These are phyloP conservation scores for Misopates orontium DNA, from an alignment of 257 asterid species.

Conservation along the genomic window DNA sequence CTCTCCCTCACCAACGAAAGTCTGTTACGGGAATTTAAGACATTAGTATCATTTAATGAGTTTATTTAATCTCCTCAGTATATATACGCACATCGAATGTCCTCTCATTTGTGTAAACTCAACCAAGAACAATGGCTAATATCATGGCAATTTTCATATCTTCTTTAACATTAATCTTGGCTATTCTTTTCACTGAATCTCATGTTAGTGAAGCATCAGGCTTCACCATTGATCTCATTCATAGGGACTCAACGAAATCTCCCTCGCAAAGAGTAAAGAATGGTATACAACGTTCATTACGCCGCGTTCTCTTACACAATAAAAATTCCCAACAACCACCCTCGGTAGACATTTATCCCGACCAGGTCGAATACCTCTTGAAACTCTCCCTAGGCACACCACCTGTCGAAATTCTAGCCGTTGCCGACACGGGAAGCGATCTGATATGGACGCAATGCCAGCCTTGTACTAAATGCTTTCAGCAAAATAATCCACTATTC, in stretches of 20 bases:
- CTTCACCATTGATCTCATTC: slow-evolving; percentile 49
- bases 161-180: slow-evolving; percentile 23
- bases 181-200: slow-evolving; percentile 14
- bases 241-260: slow-evolving; percentile 47
- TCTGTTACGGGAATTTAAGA: too few relatives aligned
- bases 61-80: too few relatives aligned
- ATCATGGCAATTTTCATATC: slow-evolving; percentile 24
- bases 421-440: slow-evolving; percentile 67
- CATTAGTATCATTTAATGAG: too few relatives aligned
- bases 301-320: too few relatives aligned
- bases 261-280: slow-evolving; percentile 33
- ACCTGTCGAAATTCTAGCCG: slow-evolving; percentile 40
- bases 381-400: slow-evolving; percentile 61
- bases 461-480: slow-evolving; percentile 52
- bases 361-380: slow-evolving; percentile 60
- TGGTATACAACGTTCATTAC: slow-evolving; percentile 45
- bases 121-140: background rate
- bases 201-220: slow-evolving; percentile 40
- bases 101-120: too few relatives aligned
- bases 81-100: too few relatives aligned
- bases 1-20: too few relatives aligned
- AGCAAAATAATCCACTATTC: slow-evolving; percentile 45
- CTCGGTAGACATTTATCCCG: slow-evolving; percentile 31
- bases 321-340: slow-evolving; percentile 17
- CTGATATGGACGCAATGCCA: slow-evolving; percentile 67